Evolutionary conservation across 2,329 filamentous ascomycete species (phyloP).

Genomic region (Diaporthe sp.): DNA sequence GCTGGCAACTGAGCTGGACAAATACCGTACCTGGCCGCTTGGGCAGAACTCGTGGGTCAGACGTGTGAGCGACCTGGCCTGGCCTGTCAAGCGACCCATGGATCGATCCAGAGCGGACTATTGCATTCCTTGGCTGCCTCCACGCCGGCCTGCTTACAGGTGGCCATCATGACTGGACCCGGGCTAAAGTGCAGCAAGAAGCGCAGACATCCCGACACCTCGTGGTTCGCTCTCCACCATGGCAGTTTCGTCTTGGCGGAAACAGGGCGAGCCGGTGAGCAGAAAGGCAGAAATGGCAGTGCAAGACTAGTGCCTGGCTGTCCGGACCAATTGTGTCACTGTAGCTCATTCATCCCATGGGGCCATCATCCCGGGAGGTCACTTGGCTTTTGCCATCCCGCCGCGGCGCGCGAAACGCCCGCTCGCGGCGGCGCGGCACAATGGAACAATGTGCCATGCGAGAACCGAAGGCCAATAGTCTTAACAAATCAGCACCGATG

Average conservation of each 20-base stretch:
- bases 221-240: neutral
- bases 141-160: conserved; percentile 30
- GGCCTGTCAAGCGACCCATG: conserved; percentile 20
- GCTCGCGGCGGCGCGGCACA: neutral
- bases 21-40: neutral
- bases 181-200: conserved; percentile 1
- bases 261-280: conserved; percentile 21
- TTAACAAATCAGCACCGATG: neutral
- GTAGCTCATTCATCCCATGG: neutral
- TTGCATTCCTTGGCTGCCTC: conserved; percentile 21
- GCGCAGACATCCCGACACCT: neutral
- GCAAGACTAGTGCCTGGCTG: neutral
- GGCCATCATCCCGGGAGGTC: neutral
- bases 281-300: neutral
- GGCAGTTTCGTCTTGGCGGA: conserved; percentile 22
- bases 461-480: neutral
- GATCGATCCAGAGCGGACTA: conserved; percentile 1
- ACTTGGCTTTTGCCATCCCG: conserved; percentile 4
- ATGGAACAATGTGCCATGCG: conserved; percentile 1
- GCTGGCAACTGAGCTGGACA: neutral
- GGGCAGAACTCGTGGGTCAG: neutral
- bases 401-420: neutral
- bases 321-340: conserved; percentile 18
- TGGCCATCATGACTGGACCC: neutral
- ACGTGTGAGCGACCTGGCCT: neutral